Base-by-base conservation (phyloP, 805 yeast genomes). In the Cyberlindnera nakhonratchasimensis region DNA sequence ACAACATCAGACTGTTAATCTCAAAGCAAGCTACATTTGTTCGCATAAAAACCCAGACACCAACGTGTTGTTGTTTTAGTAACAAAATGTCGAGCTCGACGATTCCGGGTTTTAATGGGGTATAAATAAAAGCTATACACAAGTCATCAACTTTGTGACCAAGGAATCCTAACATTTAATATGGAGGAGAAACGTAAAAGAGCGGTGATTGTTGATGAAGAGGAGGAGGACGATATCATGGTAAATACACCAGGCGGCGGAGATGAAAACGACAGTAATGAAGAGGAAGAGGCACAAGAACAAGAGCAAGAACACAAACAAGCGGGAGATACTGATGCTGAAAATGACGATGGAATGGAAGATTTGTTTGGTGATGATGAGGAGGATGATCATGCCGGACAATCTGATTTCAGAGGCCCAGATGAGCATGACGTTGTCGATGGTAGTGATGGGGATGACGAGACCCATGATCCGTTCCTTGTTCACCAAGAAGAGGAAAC, bases 321-420 rank as follows among this genome's bases (percentile, higher is more conserved):
- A 22, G 50, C 34, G 8, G 50, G 43, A 24, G 51, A 50, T 26
- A 61, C 57, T 16, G 68, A 59, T 5, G 73, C 62, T n/a, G 69
- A 70, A 43, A 61, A 57, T 16, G 68, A 59, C 4, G 73, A 62
- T n/a, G 69, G 70, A 43, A 54, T 74, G 55, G 72, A 62, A 19
- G 69, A 72, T 47, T 54, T 74, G 54, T 71, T 71, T 37, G 54
- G 57, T 30, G 51, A 55, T 40, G 60, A 65, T n/a, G 48, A 51
- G 5, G 52, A 57, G 10, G 58, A 52, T 3, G 42, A 34, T n/a
- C n/a, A n/a, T 4, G 41, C 45, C 4, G 48, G 24, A 23, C 36
- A 21, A 31, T 11, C 12, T 20, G 34, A 37, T 5, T 14, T 9
- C 17, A 29, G 31, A 26, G 25, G 39, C 3, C 37, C 51, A n/a